phyloP scores from a whole-genome alignment of 2,329 filamentous ascomycete species.

The Calycina herbarum region DNA sequence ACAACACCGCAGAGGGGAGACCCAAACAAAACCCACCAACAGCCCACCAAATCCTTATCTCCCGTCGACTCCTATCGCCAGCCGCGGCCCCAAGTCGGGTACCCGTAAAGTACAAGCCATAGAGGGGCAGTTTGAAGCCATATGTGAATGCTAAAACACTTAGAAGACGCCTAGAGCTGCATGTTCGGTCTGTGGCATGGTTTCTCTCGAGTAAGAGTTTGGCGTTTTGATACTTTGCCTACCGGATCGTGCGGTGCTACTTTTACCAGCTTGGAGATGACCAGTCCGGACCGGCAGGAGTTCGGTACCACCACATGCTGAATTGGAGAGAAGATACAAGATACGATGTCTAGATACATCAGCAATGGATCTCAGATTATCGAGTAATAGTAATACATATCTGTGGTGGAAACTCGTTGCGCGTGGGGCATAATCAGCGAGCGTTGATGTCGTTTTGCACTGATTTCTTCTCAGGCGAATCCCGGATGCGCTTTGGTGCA shows the following conservation, averaged over 20 bases:
- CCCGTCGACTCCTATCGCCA: neutral
- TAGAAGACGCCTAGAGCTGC: neutral
- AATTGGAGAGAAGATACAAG: neutral
- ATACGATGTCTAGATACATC: neutral
- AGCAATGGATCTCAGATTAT: neutral
- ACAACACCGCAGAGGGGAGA: neutral
- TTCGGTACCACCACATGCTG: neutral
- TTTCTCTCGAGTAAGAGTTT: neutral
- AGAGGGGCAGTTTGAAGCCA: neutral
- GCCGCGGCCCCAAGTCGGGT: neutral
- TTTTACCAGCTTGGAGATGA: neutral
- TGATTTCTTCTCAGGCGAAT: slow-evolving; percentile 11
- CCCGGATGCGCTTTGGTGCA: slow-evolving; percentile 1
- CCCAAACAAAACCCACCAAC: neutral
- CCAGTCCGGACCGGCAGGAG: neutral
- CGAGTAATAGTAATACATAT: slow-evolving; percentile 10
- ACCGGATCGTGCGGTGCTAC: neutral
- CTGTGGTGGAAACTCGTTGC: neutral
- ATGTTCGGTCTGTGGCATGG: neutral
- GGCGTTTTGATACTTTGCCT: neutral
- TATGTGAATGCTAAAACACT: neutral
- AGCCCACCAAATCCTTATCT: neutral
- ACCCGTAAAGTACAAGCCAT: neutral
- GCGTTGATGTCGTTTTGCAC: neutral
- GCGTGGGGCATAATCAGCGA: neutral